A percentile compares a stretch with the other conserved stretches of the same genome.
These are phyloP conservation scores for Sporothrix mexicana DNA, from an alignment of 2,329 filamentous ascomycete species.

Conservation along the genomic window DNA sequence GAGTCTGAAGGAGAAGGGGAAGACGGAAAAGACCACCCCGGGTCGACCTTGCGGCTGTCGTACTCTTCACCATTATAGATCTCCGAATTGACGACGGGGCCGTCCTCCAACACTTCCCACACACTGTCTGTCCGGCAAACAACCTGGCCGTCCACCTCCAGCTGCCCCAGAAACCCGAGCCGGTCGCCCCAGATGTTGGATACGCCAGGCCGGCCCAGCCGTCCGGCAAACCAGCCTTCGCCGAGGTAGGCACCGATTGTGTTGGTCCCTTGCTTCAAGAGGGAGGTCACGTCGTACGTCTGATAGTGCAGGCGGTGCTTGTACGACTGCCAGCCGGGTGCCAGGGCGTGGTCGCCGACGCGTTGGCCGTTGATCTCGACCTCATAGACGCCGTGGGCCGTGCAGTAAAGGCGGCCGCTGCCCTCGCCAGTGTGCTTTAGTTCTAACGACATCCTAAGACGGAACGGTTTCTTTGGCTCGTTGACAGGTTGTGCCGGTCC, in stretches of 20 bases:
- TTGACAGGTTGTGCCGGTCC: not conserved
- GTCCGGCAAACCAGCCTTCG: slow-evolving; percentile 39
- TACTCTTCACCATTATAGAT: slow-evolving; percentile 61
- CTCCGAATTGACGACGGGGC: slow-evolving; percentile 41
- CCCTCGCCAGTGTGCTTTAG: not conserved
- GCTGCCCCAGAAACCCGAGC: slow-evolving; percentile 48
- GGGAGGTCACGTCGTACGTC: slow-evolving; percentile 49
- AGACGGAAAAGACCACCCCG: not conserved
- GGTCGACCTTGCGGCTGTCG: slow-evolving; percentile 38
- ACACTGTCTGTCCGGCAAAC: not conserved
- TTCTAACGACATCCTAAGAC: not conserved
- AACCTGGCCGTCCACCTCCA: slow-evolving; percentile 39
- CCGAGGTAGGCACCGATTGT: slow-evolving; percentile 49
- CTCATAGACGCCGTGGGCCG: slow-evolving; percentile 45
- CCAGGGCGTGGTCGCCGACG: slow-evolving; percentile 44
- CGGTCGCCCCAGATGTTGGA: slow-evolving; percentile 50
- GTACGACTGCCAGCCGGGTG: slow-evolving; percentile 53
- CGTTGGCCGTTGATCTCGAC: slow-evolving; percentile 47
- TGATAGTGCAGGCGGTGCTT: slow-evolving; percentile 50
- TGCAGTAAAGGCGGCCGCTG: slow-evolving; percentile 45
- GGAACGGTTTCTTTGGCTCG: not conserved
- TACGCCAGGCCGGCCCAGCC: slow-evolving; percentile 50
- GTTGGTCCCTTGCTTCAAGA: slow-evolving; percentile 40
- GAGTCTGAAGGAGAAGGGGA: not conserved
- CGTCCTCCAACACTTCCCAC: not conserved